Evolutionary conservation across 257 asterid species (phyloP), one percentile per base, ranked within the genome.

Genomic region (Rauvolfia tetraphylla): DNA sequence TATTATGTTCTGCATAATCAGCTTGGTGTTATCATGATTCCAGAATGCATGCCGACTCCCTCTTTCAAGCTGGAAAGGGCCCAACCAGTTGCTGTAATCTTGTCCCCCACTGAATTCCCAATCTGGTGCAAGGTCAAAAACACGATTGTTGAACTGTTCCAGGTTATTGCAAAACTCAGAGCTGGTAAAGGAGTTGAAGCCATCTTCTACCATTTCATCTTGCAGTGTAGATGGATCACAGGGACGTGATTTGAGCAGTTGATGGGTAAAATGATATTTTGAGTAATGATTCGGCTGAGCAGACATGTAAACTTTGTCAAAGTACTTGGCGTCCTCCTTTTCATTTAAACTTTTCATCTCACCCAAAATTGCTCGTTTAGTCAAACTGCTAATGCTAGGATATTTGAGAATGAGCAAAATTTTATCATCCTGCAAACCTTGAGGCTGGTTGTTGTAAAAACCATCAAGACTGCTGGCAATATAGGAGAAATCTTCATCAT

Each of bases 201-300:
- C 58, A 44, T 44, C 58, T 70, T 70, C 39, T 48, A 22, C 2
- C 38, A 70, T 17, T 69, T 69, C 57, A 42, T 70, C 56, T 70
- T 53, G 34, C 29, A 27, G 23, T 46, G 11, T 23, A 70, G 58
- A 41, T 70, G 49, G 33, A 70, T 44, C 51, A 46, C 51, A 46
- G 8, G 14, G 14, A 46, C 51, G 5, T 46, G 51, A 46, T 46
- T 46, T 46, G 14, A 70, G 56, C 58, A 1, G 33, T 70, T 44
- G 38, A 70, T 23, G 54, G 25, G 8, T 70, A 22, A 70, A 44
- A 17, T 70, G 39, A 38, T 44, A 70, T 8, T 70, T 70, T 46
- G 74, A 42, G 29, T 38, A 70, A 39, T 29, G 54, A n/a, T 53
- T 46, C 58, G 44, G 53, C 74, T 41, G 56, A 41, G 58, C 27